phyloP scores from a whole-genome alignment of 331 rosid species.

The Rhamnella rubrinervis region DNA sequence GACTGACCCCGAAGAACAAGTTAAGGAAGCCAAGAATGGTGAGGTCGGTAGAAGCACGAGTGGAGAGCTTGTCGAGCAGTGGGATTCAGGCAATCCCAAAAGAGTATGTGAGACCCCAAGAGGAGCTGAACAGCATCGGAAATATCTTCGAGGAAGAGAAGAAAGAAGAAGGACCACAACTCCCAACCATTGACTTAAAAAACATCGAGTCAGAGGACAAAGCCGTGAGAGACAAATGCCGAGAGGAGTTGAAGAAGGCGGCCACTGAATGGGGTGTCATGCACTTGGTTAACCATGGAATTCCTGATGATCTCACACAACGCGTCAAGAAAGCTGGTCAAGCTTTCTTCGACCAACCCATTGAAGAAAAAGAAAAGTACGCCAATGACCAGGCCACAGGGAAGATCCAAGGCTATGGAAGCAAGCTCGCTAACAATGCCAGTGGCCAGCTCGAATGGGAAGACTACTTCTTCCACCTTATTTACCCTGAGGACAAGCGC shows the following conservation, averaged over 20 bases:
- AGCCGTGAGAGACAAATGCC: constrained; percentile 38
- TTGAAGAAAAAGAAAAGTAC: constrained; percentile 72
- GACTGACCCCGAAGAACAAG: background rate
- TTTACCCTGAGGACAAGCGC: constrained; percentile 61
- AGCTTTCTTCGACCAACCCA: constrained; percentile 47
- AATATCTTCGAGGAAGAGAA: constrained; percentile 66
- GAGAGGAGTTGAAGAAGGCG: constrained; percentile 54
- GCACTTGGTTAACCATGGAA: constrained; percentile 81
- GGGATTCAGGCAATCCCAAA: constrained; percentile 58
- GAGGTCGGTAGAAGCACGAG: constrained; percentile 38
- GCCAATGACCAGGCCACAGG: constrained; percentile 66
- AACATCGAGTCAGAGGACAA: constrained; percentile 48
- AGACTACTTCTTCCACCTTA: constrained; percentile 78
- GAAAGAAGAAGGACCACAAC: constrained; percentile 52
- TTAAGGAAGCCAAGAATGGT: constrained; percentile 27
- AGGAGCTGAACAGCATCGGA: constrained; percentile 58
- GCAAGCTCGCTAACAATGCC: constrained; percentile 75
- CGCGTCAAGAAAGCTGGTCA: constrained; percentile 50
- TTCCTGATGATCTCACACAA: constrained; percentile 43
- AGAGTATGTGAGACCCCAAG: constrained; percentile 73
- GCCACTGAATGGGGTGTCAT: constrained; percentile 88
- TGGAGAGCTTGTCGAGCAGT: constrained; percentile 63
- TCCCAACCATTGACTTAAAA: constrained; percentile 68
- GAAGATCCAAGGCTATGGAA: constrained; percentile 81
- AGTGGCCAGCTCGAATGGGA: constrained; percentile 85